These are phyloP conservation scores for Entoloma clypeatum DNA, from an alignment of 1,284 basidiomycete species.

Conservation along the genomic window DNA sequence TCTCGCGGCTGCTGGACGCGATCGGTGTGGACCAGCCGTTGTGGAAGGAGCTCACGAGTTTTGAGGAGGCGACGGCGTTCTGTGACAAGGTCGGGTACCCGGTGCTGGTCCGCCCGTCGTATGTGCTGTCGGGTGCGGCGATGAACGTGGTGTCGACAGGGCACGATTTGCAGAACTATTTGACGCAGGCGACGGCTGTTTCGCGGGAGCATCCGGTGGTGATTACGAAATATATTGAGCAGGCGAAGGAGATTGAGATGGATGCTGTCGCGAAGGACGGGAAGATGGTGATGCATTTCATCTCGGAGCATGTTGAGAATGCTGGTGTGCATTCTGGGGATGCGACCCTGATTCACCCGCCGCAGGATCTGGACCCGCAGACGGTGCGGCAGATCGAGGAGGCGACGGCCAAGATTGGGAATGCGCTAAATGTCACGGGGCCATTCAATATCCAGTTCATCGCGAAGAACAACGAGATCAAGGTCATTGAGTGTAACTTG, in stretches of 20 bases:
- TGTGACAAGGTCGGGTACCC: slow-evolving; percentile 93
- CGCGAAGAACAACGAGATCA: slow-evolving; percentile 99
- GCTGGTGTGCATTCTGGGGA: slow-evolving; percentile 98
- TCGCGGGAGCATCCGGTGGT: slow-evolving; percentile 98
- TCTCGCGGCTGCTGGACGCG: slow-evolving; percentile 95
- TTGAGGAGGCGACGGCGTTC: slow-evolving; percentile 85
- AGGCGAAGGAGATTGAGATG: slow-evolving; percentile 99
- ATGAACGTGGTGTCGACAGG: slow-evolving; percentile 98
- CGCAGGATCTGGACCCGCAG: slow-evolving; percentile 95
- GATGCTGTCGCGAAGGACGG: slow-evolving; percentile 97
- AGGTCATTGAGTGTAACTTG: slow-evolving; percentile 99
- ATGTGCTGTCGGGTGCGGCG: slow-evolving; percentile 96
- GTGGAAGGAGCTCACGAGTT: slow-evolving; percentile 96
- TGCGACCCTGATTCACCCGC: slow-evolving; percentile 95
- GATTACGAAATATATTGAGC: slow-evolving; percentile 98
- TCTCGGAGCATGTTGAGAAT: slow-evolving; percentile 99
- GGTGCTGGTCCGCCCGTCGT: slow-evolving; percentile 95
- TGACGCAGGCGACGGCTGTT: slow-evolving; percentile 94
- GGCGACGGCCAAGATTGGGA: slow-evolving; percentile 95
- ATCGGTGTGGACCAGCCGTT: slow-evolving; percentile 96
- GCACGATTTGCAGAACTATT: slow-evolving; percentile 88
- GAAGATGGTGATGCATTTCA: slow-evolving; percentile 98
- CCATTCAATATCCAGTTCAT: slow-evolving; percentile 99
- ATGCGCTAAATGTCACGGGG: slow-evolving; percentile 97
- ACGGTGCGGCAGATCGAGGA: slow-evolving; percentile 96